Conservation (phyloP, 352 stramenopile species). For the Thalassiosira hispida region DNA sequence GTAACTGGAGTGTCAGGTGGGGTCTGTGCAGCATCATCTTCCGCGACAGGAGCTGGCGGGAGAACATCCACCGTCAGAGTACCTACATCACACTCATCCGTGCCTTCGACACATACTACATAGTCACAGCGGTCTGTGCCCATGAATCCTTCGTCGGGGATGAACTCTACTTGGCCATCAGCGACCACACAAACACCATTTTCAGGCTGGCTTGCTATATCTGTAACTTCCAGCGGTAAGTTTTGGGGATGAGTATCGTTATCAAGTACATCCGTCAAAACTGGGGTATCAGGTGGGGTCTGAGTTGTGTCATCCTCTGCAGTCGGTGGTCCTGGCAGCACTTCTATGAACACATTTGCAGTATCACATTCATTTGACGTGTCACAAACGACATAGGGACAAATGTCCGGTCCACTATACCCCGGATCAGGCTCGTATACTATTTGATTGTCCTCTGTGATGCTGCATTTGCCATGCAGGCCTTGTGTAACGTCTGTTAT, state of each 20-base stretch:
- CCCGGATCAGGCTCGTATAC: slow-evolving; percentile 24
- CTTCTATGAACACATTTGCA: slow-evolving; percentile 20
- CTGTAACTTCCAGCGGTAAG: slow-evolving; percentile 8
- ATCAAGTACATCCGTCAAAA: slow-evolving; percentile 21
- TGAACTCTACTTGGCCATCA: slow-evolving; percentile 5
- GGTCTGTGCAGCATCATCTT: slow-evolving; percentile 21
- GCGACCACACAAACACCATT: slow-evolving; percentile 27
- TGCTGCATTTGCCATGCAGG: slow-evolving; percentile 15
- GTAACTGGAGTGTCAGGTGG: not conserved
- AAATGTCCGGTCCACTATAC: slow-evolving; percentile 29
- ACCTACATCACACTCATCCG: not conserved
- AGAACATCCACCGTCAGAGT: slow-evolving; percentile 19
- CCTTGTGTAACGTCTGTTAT: slow-evolving; percentile 1
- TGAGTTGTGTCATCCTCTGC: slow-evolving; percentile 19
- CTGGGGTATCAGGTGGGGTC: not conserved
- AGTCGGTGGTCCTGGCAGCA: not conserved
- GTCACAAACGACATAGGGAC: slow-evolving; percentile 34
- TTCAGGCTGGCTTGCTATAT: not conserved
- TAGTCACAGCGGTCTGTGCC: not conserved
- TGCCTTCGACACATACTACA: slow-evolving; percentile 14
- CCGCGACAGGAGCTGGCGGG: not conserved
- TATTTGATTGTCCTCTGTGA: slow-evolving; percentile 13
- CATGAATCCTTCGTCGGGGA: not conserved
- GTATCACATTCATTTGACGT: slow-evolving; percentile 23
- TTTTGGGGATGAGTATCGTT: slow-evolving; percentile 25